Conservation (phyloP, 371 early-diverging fungal genomes). For the Rhizopus arrhizus region DNA sequence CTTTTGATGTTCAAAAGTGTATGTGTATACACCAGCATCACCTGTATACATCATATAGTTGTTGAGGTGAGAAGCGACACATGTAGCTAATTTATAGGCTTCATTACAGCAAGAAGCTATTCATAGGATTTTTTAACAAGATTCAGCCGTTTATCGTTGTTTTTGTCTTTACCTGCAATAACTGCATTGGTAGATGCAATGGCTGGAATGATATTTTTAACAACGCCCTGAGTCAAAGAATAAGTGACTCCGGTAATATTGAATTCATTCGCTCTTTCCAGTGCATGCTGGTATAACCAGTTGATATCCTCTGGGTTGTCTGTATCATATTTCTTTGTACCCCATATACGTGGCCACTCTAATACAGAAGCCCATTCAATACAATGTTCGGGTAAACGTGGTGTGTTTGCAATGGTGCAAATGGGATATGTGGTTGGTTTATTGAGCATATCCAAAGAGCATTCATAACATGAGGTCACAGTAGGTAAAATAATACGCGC, state of each 20-base stretch:
- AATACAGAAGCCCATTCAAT: conserved; percentile 97
- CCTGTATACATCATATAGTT: conserved; percentile 97
- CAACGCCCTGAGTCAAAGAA: conserved; percentile 94
- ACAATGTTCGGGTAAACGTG: conserved; percentile 96
- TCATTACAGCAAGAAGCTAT: conserved; percentile 93
- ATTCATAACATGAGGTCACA: conserved; percentile 83
- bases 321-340: conserved; percentile 83
- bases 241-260: conserved; percentile 90
- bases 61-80: conserved; percentile 71
- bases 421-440: conserved; percentile 91
- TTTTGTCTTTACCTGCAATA: conserved; percentile 76
- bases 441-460: conserved; percentile 78
- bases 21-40: conserved; percentile 86
- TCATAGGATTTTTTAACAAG: background rate
- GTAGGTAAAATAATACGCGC: conserved; percentile 88
- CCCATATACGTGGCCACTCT: conserved; percentile 85
- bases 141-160: background rate
- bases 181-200: conserved; percentile 99
- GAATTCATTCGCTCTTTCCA: conserved; percentile 73
- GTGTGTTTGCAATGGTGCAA: conserved; percentile 98
- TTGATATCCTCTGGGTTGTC: conserved; percentile 90
- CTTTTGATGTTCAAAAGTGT: conserved; percentile 84
- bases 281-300: conserved; percentile 84
- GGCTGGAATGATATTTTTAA: conserved; percentile 98
- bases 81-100: conserved; percentile 89